Evolutionary conservation across 805 yeast species (phyloP).

Genomic region (Zygotorulaspora sp.): DNA sequence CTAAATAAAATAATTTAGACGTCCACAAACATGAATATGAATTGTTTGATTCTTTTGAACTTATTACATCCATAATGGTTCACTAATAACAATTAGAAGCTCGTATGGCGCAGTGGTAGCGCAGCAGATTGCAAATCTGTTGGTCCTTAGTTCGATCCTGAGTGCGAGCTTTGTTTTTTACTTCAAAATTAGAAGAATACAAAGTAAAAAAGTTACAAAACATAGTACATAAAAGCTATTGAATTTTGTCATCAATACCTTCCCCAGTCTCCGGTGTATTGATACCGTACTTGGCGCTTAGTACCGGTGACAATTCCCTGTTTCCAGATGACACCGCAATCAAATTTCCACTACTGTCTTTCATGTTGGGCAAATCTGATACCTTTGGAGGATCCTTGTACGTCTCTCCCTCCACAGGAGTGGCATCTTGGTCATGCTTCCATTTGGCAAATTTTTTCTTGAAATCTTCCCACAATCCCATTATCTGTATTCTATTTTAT

Average conservation of each 20-base stretch:
- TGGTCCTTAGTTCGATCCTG: conserved; percentile 98
- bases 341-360: conserved; percentile 24
- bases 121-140: conserved; percentile 98
- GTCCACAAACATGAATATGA: too few relatives aligned
- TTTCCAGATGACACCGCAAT: conserved; percentile 30
- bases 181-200: not conserved
- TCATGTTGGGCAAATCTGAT: conserved; percentile 27
- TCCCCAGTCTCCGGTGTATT: conserved; percentile 9
- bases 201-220: not conserved
- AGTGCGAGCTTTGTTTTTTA: conserved; percentile 70
- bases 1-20: too few relatives aligned
- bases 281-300: conserved; percentile 22
- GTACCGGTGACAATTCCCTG: conserved; percentile 24
- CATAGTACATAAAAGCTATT: too few relatives aligned
- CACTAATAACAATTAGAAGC: conserved; percentile 31
- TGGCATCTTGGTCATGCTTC: conserved; percentile 22
- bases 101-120: conserved; percentile 96
- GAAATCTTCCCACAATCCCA: conserved; percentile 17
- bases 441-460: conserved; percentile 18
- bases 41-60: too few relatives aligned
- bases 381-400: conserved; percentile 23
- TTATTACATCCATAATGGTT: not conserved
- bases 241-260: conserved; percentile 20
- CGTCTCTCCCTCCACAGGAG: conserved; percentile 25
- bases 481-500: not conserved